Base-by-base conservation (phyloP, 495 filamentous ascomycete species). In the Pyronema domesticum region DNA sequence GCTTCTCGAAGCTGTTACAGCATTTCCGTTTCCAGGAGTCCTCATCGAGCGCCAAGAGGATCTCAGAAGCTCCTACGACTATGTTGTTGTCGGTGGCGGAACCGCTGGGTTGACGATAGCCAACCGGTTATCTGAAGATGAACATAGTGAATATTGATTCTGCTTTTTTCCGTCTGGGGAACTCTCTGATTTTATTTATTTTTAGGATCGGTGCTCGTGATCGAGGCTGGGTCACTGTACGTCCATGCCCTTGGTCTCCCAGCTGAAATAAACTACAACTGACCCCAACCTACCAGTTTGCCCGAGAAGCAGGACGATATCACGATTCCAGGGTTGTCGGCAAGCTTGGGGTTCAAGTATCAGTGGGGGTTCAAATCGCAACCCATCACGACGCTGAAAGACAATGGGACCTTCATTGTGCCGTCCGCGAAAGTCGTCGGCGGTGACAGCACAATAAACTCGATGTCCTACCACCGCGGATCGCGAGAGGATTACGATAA, bases 41-140 rank as follows among this genome's bases (percentile, higher is more conserved):
- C 40, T 63, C 8, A 34, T 60, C n/a, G 47, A 53, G 30, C 51
- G 58, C 10, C 42, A 64, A 17, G 57, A 58, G 13, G 45, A 62
- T 1, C 57, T 68, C 6, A 52, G 42, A 7, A 60, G 56, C 0
- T 62, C 63, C 7, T 80, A 73, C 39, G 73, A 76, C 56, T 77
- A 76, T 59, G 61, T 76, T 7, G 65, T 78, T 37, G 66, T 76
- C 18, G 74, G 75, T n/a, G 74, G 73, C 19, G 75, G 74, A 18
- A 75, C 73, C 6, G 71, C 69, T 17, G 75, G 75, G 1, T 57
- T 76, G 46, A 64, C 71, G 0, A 58, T 78, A 19, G 73, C 70
- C 0, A 61, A 68, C 8, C 68, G 73, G 7, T 66, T 76, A 9
- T 69, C 71, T 1, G 68, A 74, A 50, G 48, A 68, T 36, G 37